These are phyloP conservation scores for Choanephora cucurbitarum DNA, from an alignment of 371 early-diverging fungal species.

Conservation along the genomic window DNA sequence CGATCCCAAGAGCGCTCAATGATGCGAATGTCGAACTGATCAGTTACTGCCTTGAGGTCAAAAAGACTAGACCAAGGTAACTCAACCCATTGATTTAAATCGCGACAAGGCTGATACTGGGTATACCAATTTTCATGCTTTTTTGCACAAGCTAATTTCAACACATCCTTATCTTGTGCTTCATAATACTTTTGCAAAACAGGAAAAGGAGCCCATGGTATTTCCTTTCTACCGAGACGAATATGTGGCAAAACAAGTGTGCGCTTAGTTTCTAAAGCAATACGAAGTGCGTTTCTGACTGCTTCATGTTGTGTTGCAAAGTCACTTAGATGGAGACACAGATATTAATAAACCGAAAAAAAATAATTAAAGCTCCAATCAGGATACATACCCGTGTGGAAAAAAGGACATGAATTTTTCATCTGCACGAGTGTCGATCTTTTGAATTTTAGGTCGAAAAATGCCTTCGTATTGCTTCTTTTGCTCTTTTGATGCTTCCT, in stretches of 20 bases:
- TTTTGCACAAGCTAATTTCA: constrained; percentile 1
- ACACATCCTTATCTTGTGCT: constrained; percentile 16
- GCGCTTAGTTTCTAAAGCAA: constrained; percentile 37
- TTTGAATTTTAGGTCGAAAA: not conserved
- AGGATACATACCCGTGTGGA: constrained; percentile 34
- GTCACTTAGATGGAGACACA: constrained; percentile 17
- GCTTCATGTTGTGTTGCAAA: constrained; percentile 37
- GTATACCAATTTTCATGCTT: constrained; percentile 14
- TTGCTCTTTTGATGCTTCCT: not conserved
- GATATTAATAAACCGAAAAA: not conserved
- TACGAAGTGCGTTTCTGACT: constrained; percentile 31
- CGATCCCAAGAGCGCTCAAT: constrained; percentile 29
- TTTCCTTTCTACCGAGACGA: constrained; percentile 13
- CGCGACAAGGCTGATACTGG: constrained; percentile 10
- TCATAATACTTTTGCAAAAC: constrained; percentile 21
- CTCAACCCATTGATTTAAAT: constrained; percentile 20
- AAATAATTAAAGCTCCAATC: not conserved
- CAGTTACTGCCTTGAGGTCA: constrained; percentile 10
- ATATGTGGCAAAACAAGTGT: constrained; percentile 30
- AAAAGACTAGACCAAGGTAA: constrained; percentile 28
- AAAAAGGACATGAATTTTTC: constrained; percentile 36
- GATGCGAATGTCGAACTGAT: constrained; percentile 32
- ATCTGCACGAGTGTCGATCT: not conserved
- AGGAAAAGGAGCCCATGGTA: constrained; percentile 21
- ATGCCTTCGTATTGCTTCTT: not conserved